phyloP scores from a whole-genome alignment of 345 rosid species.

The Leavenworthia alabamica region DNA sequence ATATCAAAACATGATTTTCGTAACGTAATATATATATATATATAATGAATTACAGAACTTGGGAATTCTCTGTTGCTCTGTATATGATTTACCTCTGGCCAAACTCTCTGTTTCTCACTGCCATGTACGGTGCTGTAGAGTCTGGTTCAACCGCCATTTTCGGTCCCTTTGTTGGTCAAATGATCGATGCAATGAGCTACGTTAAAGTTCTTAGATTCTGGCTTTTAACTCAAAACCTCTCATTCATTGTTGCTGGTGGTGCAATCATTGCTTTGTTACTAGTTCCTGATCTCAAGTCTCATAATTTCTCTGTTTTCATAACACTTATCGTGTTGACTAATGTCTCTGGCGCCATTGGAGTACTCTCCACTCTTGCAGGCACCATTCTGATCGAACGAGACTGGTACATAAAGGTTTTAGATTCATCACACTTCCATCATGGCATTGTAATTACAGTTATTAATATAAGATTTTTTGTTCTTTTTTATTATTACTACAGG shows the following conservation, averaged over 20 bases:
- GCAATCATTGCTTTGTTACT: constrained; percentile 49
- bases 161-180: constrained; percentile 63
- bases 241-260: constrained; percentile 66
- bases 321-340: constrained; percentile 42
- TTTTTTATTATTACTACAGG: constrained; percentile 34
- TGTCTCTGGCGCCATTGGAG: constrained; percentile 69
- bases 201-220: constrained; percentile 67
- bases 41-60: constrained; percentile 51
- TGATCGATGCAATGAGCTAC: constrained; percentile 51
- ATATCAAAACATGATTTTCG: not conserved
- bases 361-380: constrained; percentile 82
- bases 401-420: constrained; percentile 41
- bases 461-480: not conserved
- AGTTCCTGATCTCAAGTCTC: constrained; percentile 40
- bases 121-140: constrained; percentile 73
- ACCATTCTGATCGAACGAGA: constrained; percentile 83
- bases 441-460: not conserved
- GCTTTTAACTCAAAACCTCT: constrained; percentile 70
- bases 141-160: constrained; percentile 59
- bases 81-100: constrained; percentile 93
- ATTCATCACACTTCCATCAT: not conserved
- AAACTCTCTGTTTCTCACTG: constrained; percentile 68
- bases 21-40: not conserved
- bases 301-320: constrained; percentile 39
- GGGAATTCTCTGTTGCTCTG: constrained; percentile 91